Evolutionary conservation across 1,139 yeast genomes (phyloP).

Genomic region (Suhomyces taliae): DNA sequence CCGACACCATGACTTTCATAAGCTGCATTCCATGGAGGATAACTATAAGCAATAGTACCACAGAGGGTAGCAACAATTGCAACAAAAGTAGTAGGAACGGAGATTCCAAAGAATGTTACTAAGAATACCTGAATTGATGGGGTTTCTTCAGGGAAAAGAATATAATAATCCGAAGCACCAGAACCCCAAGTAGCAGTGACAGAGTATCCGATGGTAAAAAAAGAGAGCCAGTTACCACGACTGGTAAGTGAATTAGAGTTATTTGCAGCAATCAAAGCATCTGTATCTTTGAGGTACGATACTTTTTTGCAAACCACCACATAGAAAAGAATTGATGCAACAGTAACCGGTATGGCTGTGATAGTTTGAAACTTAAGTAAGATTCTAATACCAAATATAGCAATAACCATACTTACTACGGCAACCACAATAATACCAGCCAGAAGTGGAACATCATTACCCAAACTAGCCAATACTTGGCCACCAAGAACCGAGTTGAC

Average conservation of each 20-base stretch:
- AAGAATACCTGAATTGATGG: constrained; percentile 19
- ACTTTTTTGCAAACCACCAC: constrained; percentile 23
- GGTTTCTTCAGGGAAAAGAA: constrained; percentile 26
- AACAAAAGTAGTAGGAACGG: constrained; percentile 28
- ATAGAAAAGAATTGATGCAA: constrained; percentile 23
- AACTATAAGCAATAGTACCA: constrained; percentile 25
- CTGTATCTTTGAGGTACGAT: constrained; percentile 14
- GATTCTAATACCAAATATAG: constrained; percentile 36
- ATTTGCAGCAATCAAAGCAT: constrained; percentile 16
- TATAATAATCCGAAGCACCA: constrained; percentile 30
- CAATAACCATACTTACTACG: constrained; percentile 29
- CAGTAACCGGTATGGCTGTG: constrained; percentile 22
- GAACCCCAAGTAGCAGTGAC: constrained; percentile 31
- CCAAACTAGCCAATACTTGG: constrained; percentile 31
- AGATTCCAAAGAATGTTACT: constrained; percentile 25
- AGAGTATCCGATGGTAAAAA: constrained; percentile 27
- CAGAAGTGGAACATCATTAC: constrained; percentile 22
- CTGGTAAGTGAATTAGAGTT: constrained; percentile 12
- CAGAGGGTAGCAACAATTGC: constrained; percentile 25
- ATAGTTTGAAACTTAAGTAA: constrained; percentile 23
- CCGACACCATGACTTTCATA: constrained; percentile 25
- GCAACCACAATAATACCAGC: constrained; percentile 36
- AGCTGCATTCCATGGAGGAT: constrained; percentile 26
- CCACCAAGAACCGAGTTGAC: constrained; percentile 43
- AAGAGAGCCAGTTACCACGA: constrained; percentile 28